Evolutionary conservation across 2,329 filamentous ascomycete genomes (phyloP), one percentile per base, ranked within the genome.

Genomic region (Colletotrichum musicola): DNA sequence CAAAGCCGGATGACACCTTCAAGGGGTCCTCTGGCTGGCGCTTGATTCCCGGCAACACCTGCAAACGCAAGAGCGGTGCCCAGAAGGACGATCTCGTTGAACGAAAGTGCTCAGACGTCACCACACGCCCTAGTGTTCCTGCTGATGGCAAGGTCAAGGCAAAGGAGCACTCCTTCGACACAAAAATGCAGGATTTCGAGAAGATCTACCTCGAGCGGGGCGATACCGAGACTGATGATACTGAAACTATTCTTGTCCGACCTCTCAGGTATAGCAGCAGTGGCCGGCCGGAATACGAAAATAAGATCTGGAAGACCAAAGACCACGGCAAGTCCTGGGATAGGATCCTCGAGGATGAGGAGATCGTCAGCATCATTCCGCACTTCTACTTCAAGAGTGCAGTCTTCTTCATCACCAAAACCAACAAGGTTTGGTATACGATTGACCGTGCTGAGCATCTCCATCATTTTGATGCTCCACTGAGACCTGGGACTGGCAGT

Each of bases 241-340:
- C 95, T 73, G 95, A 98, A 81, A 95, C 87, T 18, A 81, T 92
- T 71, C 86, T 92, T 70, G 84, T 86, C 64, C 83, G 86, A 27
- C 84, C 85, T 2, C 81, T 81, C 22, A 78, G 78, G 16, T 73
- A 76, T 30, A 67, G 68, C n/a, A 71, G 77, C 4, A 77, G 77
- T 25, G 75, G 74, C 35, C 59, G 30, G 13, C 71, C 78, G 53
- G 73, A 75, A 27, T 73, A 77, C 40, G 85, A 86, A 84, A 68
- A 91, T 84, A 60, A 85, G 68, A 86, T 97, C 18, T 94, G 86
- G 79, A 86, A 97, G 63, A 93, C 93, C 0, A 88, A 90, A 62
- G 90, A 99, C 76, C 95, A 98, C 75, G 96, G 96, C 75, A 97
- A 97, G 81, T 90, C 82, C 2, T 99, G 96, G 95, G 83, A 89